Conservation (phyloP, 768 basidiomycete genomes). For the Tricholoma sp. region DNA sequence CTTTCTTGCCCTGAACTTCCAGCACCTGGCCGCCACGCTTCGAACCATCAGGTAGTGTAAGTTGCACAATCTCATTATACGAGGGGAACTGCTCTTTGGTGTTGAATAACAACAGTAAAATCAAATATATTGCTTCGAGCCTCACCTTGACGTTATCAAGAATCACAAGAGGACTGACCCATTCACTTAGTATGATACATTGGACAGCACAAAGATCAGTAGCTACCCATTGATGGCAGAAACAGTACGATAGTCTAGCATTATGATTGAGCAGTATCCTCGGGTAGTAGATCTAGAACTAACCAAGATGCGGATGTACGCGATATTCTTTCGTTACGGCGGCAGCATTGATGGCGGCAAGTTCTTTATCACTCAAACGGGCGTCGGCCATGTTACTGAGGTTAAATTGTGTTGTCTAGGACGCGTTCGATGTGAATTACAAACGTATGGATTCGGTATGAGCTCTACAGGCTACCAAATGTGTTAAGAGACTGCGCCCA, state of each 20-base stretch:
- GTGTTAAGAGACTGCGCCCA: neutral
- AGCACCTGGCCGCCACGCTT: slow-evolving; percentile 96
- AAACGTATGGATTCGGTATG: neutral
- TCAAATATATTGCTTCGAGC: slow-evolving; percentile 6
- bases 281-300: slow-evolving; percentile 21
- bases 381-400: slow-evolving; percentile 41
- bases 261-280: slow-evolving; percentile 11
- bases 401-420: neutral
- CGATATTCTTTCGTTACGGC: slow-evolving; percentile 86
- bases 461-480: neutral
- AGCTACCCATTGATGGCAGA: slow-evolving; percentile 92
- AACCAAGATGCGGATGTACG: slow-evolving; percentile 86
- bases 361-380: slow-evolving; percentile 64
- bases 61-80: slow-evolving; percentile 96
- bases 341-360: slow-evolving; percentile 80
- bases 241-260: slow-evolving; percentile 92
- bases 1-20: slow-evolving; percentile 97
- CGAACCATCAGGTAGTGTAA: slow-evolving; percentile 93
- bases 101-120: slow-evolving; percentile 2
- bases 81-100: slow-evolving; percentile 70
- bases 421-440: neutral
- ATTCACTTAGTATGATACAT: slow-evolving; percentile 10
- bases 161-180: slow-evolving; percentile 81
- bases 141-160: slow-evolving; percentile 96
- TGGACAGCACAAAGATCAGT: neutral